A percentile compares a stretch with the other conserved stretches of the same genome.
phyloP scores from a whole-genome alignment of 1,139 yeast species.

The Protomyces inundatus region DNA sequence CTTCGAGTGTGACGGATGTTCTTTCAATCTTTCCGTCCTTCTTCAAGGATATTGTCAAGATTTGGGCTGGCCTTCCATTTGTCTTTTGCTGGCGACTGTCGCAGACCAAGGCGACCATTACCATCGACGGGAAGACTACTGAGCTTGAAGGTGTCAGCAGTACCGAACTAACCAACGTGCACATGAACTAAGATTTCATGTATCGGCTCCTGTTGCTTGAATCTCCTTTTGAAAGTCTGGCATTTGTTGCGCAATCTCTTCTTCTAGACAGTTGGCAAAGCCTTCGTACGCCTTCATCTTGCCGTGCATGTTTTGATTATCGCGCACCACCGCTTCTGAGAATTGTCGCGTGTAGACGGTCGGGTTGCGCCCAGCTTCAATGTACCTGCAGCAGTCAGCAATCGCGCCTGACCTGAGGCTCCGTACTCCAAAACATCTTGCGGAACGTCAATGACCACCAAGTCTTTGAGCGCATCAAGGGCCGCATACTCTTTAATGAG shows the following conservation, averaged over 20 bases:
- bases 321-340: constrained; percentile 81
- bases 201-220: constrained; percentile 33
- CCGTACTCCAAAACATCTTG: constrained; percentile 68
- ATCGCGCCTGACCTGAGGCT: background rate
- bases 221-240: constrained; percentile 62
- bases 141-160: constrained; percentile 3
- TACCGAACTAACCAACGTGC: constrained; percentile 16
- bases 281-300: constrained; percentile 46
- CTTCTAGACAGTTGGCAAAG: constrained; percentile 58
- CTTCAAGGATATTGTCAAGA: constrained; percentile 23
- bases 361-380: constrained; percentile 94
- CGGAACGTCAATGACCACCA: constrained; percentile 45
- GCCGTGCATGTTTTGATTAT: constrained; percentile 83
- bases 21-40: constrained; percentile 20
- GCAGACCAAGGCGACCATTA: constrained; percentile 1
- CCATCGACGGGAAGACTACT: constrained; percentile 1
- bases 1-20: constrained; percentile 18
- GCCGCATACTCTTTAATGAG: background rate
- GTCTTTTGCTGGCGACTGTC: constrained; percentile 20
- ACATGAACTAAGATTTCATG: background rate
- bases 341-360: constrained; percentile 95
- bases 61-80: constrained; percentile 22
- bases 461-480: background rate
- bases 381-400: constrained; percentile 3
- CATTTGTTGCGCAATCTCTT: constrained; percentile 64